Evolutionary conservation across 495 filamentous ascomycete species (phyloP), one percentile per base, ranked within the genome.

Genomic region (Aspergillus kassunensis): DNA sequence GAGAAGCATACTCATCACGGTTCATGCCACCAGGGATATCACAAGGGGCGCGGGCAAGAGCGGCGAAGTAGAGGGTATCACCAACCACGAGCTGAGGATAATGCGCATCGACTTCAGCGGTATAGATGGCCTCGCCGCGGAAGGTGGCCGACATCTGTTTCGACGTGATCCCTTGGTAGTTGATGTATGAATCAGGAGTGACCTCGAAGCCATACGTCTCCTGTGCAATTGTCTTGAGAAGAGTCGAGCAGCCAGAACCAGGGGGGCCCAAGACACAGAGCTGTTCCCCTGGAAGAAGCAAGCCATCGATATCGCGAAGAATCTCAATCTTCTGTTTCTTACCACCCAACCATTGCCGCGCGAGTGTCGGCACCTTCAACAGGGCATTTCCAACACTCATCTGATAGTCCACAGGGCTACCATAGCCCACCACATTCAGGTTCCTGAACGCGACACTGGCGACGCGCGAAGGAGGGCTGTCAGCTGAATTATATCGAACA

Each of bases 221-320:
- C 27, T 86, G 86, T 5, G 83, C 77, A 11, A 91, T 71, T 6
- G 84, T 82, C 68, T 88, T 88, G 37, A 91, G 63, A 49, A 92
- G 81, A 2, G 88, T 91, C 15, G 84, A 82, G 53, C 83, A 87
- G 15, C 86, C 85, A 4, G 76, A 67, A 36, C 84, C 89, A 6
- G 89, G 89, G 27, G 82, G 80, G 13, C 88, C 89, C 11, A 92
- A 75, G 0, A 91, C 88, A 15, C 91, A 73, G 23, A 93, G 71
- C 81, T 89, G 89, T 70, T 93, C 89, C 9, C 89, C 89, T 20
- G 78, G 80, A 46, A 79, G 78, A 1, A 91, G 72, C 10, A 90
- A 58, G 1, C 88, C 89, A 44, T 88, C 84, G 58, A 91, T 86
- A 23, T 80, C 69, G 21, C 79, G 79, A 21, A 93, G 71, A 47